These are phyloP conservation scores for Lasiosphaeris hirsuta DNA, from an alignment of 495 filamentous ascomycete species.

Conservation along the genomic window DNA sequence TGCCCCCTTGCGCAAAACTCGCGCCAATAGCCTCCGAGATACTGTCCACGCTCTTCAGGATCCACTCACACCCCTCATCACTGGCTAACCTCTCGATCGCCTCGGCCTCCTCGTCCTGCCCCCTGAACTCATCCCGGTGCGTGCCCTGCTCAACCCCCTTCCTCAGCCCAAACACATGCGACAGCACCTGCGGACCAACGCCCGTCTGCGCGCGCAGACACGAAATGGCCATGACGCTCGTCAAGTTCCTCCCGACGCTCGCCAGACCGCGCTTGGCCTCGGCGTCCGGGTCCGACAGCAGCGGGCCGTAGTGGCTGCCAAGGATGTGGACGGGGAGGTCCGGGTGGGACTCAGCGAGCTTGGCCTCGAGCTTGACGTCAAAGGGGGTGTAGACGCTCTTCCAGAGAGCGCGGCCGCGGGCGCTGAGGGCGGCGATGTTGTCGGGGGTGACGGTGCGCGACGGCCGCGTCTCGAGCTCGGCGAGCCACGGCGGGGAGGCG, in stretches of 20 bases:
- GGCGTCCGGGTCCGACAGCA: slow-evolving; percentile 63
- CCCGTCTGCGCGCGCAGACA: slow-evolving; percentile 72
- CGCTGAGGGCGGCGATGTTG: slow-evolving; percentile 51
- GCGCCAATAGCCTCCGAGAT: slow-evolving; percentile 62
- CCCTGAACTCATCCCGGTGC: slow-evolving; percentile 44
- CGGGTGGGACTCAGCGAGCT: slow-evolving; percentile 66
- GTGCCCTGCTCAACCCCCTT: slow-evolving; percentile 69
- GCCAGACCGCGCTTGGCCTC: slow-evolving; percentile 29
- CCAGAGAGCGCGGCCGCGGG: slow-evolving; percentile 63
- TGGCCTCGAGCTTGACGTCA: slow-evolving; percentile 61
- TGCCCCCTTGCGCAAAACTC: slow-evolving; percentile 57
- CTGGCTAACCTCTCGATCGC: slow-evolving; percentile 50
- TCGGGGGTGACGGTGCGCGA: slow-evolving; percentile 44
- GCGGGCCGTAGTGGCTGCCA: slow-evolving; percentile 62
- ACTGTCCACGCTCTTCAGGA: slow-evolving; percentile 64
- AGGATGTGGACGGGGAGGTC: slow-evolving; percentile 77
- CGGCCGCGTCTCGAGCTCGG: slow-evolving; percentile 44
- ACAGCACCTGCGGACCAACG: slow-evolving; percentile 72
- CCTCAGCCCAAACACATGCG: slow-evolving; percentile 69
- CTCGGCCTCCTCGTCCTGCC: slow-evolving; percentile 19
- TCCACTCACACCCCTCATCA: slow-evolving; percentile 71
- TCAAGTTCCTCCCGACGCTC: slow-evolving; percentile 59
- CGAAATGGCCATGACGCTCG: slow-evolving; percentile 65
- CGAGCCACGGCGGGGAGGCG: slow-evolving; percentile 43
- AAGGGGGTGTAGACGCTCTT: slow-evolving; percentile 69